Evolutionary conservation across 148 eudicot genomes (phyloP).

Genomic region (Rhododendron mucronatum): DNA sequence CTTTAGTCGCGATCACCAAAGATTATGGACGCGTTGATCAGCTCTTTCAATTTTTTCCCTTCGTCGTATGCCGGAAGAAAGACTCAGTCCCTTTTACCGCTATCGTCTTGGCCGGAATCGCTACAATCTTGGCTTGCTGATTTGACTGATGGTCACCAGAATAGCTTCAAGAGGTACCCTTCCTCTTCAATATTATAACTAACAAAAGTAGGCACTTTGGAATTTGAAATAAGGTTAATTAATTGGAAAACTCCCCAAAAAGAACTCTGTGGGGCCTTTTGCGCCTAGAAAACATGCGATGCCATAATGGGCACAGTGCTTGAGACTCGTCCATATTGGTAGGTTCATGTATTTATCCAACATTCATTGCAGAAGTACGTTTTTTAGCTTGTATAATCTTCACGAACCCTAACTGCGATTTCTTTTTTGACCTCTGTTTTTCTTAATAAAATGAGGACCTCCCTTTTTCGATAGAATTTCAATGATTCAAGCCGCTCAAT

Average conservation of each 20-base stretch:
- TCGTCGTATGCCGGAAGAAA: too few species aligned
- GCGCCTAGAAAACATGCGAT: not conserved
- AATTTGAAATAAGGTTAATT: not conserved
- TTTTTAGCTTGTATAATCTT: not conserved
- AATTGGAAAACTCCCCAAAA: not conserved
- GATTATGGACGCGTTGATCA: not conserved
- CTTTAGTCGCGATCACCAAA: not conserved
- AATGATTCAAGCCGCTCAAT: too few species aligned
- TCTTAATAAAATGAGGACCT: too few species aligned
- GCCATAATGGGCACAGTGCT: not conserved
- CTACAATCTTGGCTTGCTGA: not conserved
- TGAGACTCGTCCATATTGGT: not conserved
- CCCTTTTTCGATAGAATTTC: too few species aligned
- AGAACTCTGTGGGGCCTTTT: not conserved
- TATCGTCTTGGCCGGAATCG: too few species aligned
- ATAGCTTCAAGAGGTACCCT: not conserved
- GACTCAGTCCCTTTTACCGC: too few species aligned
- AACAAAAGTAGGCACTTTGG: not conserved
- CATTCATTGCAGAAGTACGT: not conserved
- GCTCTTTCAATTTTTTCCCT: too few species aligned
- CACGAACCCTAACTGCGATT: not conserved
- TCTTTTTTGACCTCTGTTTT: not conserved
- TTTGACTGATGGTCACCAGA: not conserved
- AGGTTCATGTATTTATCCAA: not conserved
- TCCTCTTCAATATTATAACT: not conserved